These are phyloP conservation scores for Pseudocercospora vitis DNA, from an alignment of 2,329 filamentous ascomycete genomes.

Conservation along the genomic window DNA sequence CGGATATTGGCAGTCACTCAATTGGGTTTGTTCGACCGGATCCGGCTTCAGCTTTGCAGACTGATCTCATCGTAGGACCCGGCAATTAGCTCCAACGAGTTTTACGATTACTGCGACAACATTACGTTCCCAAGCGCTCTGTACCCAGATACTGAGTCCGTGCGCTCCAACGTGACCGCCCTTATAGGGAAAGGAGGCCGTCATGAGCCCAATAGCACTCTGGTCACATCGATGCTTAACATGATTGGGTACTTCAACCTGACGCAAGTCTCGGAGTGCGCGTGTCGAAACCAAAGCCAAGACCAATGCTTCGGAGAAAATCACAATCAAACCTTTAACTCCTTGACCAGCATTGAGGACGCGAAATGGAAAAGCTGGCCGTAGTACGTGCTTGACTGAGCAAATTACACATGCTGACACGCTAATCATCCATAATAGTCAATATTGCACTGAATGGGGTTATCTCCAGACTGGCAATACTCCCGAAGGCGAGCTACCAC, in stretches of 20 bases:
- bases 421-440: no score
- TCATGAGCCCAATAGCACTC: slow-evolving; percentile 43
- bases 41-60: no score
- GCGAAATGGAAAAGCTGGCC: slow-evolving; percentile 48
- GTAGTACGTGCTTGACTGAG: no score
- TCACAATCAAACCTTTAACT: slow-evolving; percentile 46
- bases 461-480: slow-evolving; percentile 74
- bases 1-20: slow-evolving; percentile 54
- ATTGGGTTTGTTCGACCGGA: no score
- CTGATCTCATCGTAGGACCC: slow-evolving; percentile 47
- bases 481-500: slow-evolving; percentile 62
- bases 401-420: slow-evolving; percentile 1
- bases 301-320: slow-evolving; percentile 53
- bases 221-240: slow-evolving; percentile 57
- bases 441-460: slow-evolving; percentile 67
- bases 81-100: slow-evolving; percentile 48
- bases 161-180: slow-evolving; percentile 44
- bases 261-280: slow-evolving; percentile 45
- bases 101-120: slow-evolving; percentile 57
- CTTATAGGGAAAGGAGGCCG: slow-evolving; percentile 50
- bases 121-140: slow-evolving; percentile 51
- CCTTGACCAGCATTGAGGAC: slow-evolving; percentile 13
- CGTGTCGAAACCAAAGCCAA: slow-evolving; percentile 40
- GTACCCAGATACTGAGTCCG: slow-evolving; percentile 43
- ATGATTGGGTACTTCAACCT: slow-evolving; percentile 56